These are phyloP conservation scores for Pugionium dolabratum DNA, from an alignment of 345 rosid genomes.

Conservation along the genomic window DNA sequence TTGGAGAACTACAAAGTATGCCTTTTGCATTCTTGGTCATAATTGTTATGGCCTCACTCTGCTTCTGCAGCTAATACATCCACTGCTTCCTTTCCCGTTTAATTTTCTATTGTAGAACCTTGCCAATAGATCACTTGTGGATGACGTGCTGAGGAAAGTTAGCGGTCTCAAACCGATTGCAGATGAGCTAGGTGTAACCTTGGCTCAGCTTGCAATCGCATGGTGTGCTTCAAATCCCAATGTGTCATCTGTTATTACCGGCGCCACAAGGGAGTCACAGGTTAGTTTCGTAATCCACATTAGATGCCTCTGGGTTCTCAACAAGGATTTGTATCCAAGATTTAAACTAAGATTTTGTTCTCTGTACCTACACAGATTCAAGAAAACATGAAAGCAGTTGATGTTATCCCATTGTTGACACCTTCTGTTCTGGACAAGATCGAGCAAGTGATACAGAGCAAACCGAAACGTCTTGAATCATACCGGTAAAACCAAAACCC, in stretches of 20 bases:
- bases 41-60: neutral
- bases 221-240: constrained; percentile 99
- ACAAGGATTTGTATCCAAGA: neutral
- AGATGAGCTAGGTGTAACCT: constrained; percentile 92
- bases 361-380: constrained; percentile 56
- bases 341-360: neutral
- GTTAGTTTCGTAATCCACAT: constrained; percentile 43
- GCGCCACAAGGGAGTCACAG: constrained; percentile 98
- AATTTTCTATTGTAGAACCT: constrained; percentile 57
- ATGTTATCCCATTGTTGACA: constrained; percentile 78
- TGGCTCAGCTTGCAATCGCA: constrained; percentile 94
- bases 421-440: constrained; percentile 90
- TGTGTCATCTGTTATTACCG: constrained; percentile 91
- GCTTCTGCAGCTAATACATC: constrained; percentile 10
- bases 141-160: constrained; percentile 90
- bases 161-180: constrained; percentile 94
- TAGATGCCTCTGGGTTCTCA: neutral
- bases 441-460: constrained; percentile 76
- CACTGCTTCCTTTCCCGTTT: constrained; percentile 15
- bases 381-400: constrained; percentile 97
- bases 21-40: neutral
- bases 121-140: constrained; percentile 84
- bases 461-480: constrained; percentile 88
- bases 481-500: constrained; percentile 51
- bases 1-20: constrained; percentile 89